Conservation (phyloP, 179 eudicot genomes). For the Nepenthes alata region DNA sequence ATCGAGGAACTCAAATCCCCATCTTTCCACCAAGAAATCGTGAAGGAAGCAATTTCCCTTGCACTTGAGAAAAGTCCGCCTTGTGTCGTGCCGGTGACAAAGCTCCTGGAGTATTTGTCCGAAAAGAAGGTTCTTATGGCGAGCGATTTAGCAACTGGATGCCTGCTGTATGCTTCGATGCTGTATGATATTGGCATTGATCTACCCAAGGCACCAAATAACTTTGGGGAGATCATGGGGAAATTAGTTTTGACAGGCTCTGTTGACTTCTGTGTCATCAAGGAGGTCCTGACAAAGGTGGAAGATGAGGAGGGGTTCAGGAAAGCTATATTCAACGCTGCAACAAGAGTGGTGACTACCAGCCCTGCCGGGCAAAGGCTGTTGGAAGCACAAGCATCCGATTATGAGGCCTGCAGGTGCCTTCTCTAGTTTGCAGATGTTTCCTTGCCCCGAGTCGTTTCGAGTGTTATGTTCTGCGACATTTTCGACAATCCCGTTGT, state of each 20-base stretch:
- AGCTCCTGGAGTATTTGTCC: slow-evolving; percentile 59
- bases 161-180: slow-evolving; percentile 46
- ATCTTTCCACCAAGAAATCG: slow-evolving; percentile 52
- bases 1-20: slow-evolving; percentile 74
- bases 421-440: slow-evolving; percentile 30
- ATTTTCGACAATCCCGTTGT: slow-evolving; percentile 8
- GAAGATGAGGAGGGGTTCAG: slow-evolving; percentile 45
- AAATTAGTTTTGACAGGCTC: slow-evolving; percentile 42
- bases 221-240: slow-evolving; percentile 78
- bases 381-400: slow-evolving; percentile 54
- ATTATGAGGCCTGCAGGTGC: slow-evolving; percentile 58
- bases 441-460: slow-evolving; percentile 11
- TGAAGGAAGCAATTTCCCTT: slow-evolving; percentile 63
- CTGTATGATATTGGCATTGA: slow-evolving; percentile 80
- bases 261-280: slow-evolving; percentile 49
- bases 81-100: slow-evolving; percentile 44
- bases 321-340: slow-evolving; percentile 46
- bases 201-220: slow-evolving; percentile 77
- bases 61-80: slow-evolving; percentile 83
- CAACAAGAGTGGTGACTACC: slow-evolving; percentile 26
- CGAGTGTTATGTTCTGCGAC: slow-evolving; percentile 14
- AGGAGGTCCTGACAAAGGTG: slow-evolving; percentile 51
- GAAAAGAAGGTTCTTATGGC: slow-evolving; percentile 44
- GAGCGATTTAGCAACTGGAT: slow-evolving; percentile 51
- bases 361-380: slow-evolving; percentile 34